Evolutionary conservation across 805 yeast genomes (phyloP).

Genomic region (Sungouiozyma intestinalis): DNA sequence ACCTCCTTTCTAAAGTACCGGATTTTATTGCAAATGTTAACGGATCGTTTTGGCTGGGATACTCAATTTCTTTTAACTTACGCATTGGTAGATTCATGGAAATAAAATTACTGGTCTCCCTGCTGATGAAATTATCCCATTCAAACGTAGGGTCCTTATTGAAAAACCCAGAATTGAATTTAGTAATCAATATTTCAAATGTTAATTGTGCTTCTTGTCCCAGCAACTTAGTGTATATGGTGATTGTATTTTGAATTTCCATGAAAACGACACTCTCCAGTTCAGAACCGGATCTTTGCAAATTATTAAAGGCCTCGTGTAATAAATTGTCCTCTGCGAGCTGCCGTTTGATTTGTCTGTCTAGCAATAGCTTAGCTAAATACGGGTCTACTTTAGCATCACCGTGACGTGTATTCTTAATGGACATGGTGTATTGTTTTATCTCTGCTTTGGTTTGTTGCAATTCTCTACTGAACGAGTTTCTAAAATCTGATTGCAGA

Average conservation of each 20-base stretch:
- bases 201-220: slow-evolving; percentile 68
- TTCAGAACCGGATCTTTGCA: slow-evolving; percentile 81
- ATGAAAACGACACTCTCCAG: slow-evolving; percentile 78
- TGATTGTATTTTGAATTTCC: slow-evolving; percentile 76
- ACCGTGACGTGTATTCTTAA: slow-evolving; percentile 48
- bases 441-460: slow-evolving; percentile 51
- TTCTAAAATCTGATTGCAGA: slow-evolving; percentile 75
- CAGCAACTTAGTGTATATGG: slow-evolving; percentile 57
- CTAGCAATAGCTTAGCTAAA: slow-evolving; percentile 58
- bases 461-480: slow-evolving; percentile 59
- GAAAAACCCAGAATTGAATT: slow-evolving; percentile 58
- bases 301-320: slow-evolving; percentile 78
- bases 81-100: slow-evolving; percentile 54
- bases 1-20: slow-evolving; percentile 79
- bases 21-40: slow-evolving; percentile 59
- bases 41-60: slow-evolving; percentile 60
- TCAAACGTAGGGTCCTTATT: slow-evolving; percentile 72
- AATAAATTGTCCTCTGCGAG: slow-evolving; percentile 74
- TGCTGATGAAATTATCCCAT: slow-evolving; percentile 75
- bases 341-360: slow-evolving; percentile 68
- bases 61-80: slow-evolving; percentile 47
- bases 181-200: slow-evolving; percentile 53
- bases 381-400: slow-evolving; percentile 62
- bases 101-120: slow-evolving; percentile 56
- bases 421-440: slow-evolving; percentile 44